These are phyloP conservation scores for Ogataea haglerorum DNA, from an alignment of 805 yeast genomes.

Conservation along the genomic window DNA sequence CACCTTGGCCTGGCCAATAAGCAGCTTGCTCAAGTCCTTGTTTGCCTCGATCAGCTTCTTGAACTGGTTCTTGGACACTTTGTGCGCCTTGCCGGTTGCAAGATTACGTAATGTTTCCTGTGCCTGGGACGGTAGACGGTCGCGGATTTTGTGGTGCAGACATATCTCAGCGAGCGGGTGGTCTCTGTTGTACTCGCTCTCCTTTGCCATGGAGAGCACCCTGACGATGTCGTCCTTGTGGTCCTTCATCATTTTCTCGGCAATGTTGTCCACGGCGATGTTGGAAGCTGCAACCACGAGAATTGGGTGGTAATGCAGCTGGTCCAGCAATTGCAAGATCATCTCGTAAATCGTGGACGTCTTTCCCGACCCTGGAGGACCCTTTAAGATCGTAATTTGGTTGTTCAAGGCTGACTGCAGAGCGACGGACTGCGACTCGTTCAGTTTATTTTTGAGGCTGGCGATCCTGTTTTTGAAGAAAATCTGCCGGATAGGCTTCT, in stretches of 20 bases:
- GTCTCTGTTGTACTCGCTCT: constrained; percentile 50
- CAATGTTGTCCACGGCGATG: constrained; percentile 73
- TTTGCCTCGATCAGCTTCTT: constrained; percentile 46
- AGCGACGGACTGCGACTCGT: constrained; percentile 73
- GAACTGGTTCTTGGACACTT: constrained; percentile 42
- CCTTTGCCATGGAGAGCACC: constrained; percentile 58
- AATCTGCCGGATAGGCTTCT: constrained; percentile 34
- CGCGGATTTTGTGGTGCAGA: constrained; percentile 56
- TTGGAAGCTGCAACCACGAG: constrained; percentile 74
- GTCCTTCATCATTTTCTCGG: constrained; percentile 56
- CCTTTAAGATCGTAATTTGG: constrained; percentile 55
- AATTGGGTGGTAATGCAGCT: constrained; percentile 58
- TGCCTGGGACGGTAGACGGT: constrained; percentile 44
- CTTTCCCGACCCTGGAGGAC: constrained; percentile 82
- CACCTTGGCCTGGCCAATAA: constrained; percentile 62
- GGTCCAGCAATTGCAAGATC: constrained; percentile 65
- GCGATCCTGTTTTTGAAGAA: constrained; percentile 52
- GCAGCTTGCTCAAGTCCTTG: constrained; percentile 43
- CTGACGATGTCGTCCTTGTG: constrained; percentile 52
- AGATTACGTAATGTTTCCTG: constrained; percentile 43
- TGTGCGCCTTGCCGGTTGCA: constrained; percentile 40
- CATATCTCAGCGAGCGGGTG: constrained; percentile 61
- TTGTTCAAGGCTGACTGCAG: constrained; percentile 68
- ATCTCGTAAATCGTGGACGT: constrained; percentile 83
- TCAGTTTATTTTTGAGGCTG: constrained; percentile 51